A percentile compares a stretch with the other conserved stretches of the same genome.
Conservation (phyloP, 441 rosid genomes). For the Lepidium campestre region DNA sequence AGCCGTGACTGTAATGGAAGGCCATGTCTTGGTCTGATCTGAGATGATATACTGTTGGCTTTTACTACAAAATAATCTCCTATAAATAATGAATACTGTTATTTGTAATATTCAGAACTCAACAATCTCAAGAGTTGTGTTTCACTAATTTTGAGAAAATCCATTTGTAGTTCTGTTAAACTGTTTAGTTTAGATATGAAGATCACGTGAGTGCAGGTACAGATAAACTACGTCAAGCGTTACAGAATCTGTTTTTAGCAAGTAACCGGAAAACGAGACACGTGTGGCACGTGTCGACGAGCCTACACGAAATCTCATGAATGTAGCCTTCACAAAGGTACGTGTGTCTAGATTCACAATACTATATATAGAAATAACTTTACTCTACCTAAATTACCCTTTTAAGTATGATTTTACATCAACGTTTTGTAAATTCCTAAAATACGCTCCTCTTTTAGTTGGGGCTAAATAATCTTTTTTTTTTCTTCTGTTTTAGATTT, state of each 20-base stretch:
- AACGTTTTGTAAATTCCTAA: not conserved
- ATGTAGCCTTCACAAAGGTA: not conserved
- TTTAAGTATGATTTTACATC: no score
- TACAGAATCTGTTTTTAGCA: not conserved
- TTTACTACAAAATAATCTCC: not conserved
- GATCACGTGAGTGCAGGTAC: not conserved
- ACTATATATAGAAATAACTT: not conserved
- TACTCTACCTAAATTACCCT: not conserved
- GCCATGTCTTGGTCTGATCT: constrained; percentile 48
- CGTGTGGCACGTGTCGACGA: not conserved
- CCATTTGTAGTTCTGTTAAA: not conserved
- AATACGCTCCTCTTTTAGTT: not conserved
- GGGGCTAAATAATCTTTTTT: not conserved
- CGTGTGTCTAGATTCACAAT: constrained; percentile 5
- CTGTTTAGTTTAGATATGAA: no score
- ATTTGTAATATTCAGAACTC: no score
- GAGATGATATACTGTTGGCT: not conserved
- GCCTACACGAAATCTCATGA: not conserved
- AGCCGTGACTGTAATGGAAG: constrained; percentile 68
- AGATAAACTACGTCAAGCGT: not conserved
- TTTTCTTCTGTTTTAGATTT: not conserved
- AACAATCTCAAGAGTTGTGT: no score
- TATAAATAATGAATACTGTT: not conserved
- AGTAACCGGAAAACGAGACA: not conserved
- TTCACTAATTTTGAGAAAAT: not conserved